phyloP scores from a whole-genome alignment of 352 stramenopile genomes.

The Phytophthora hybrid region DNA sequence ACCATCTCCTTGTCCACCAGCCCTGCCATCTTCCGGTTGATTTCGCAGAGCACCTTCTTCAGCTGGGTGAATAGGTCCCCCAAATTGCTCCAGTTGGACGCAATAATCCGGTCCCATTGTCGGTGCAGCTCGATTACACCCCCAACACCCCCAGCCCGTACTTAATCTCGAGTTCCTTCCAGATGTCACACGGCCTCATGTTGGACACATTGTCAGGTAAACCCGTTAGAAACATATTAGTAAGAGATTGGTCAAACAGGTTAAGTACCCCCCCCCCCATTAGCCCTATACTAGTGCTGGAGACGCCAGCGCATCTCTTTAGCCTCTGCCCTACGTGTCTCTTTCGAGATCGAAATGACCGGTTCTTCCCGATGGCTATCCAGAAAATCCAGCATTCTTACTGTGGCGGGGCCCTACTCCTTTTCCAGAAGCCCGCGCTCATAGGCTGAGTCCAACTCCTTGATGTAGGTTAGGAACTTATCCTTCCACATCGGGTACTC shows the following conservation, averaged over 20 bases:
- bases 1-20: too few species aligned
- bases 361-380: background rate
- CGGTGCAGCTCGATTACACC: too few species aligned
- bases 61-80: too few species aligned
- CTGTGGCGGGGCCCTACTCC: background rate
- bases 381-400: background rate
- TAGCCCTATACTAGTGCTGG: background rate
- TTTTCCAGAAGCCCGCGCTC: background rate
- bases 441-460: background rate
- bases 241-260: background rate
- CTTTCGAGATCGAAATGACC: background rate
- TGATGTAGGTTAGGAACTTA: background rate
- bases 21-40: too few species aligned
- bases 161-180: background rate
- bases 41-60: too few species aligned
- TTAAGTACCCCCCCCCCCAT: background rate
- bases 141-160: background rate
- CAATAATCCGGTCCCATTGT: too few species aligned
- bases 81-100: too few species aligned
- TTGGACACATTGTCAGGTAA: background rate
- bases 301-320: background rate
- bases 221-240: background rate
- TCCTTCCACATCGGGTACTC: background rate
- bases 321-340: background rate
- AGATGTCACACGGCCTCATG: background rate